Evolutionary conservation across 768 basidiomycete species (phyloP).

Genomic region (Amanita fuliginea): DNA sequence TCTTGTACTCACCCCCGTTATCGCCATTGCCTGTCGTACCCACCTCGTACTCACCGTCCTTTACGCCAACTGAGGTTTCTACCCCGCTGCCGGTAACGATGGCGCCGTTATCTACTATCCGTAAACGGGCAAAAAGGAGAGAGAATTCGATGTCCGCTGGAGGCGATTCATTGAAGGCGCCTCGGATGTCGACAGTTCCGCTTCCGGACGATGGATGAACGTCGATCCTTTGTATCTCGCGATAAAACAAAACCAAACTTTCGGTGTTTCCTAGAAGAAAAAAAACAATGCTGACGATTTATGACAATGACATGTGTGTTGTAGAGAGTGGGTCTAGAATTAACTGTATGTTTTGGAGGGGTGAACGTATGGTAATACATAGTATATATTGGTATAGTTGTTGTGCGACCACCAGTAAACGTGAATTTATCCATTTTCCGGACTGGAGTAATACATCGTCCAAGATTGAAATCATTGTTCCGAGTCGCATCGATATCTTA

Average conservation of each 20-base stretch:
- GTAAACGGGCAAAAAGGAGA: neutral
- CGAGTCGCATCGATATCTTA: no score
- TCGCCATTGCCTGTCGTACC: neutral
- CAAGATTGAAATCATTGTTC: no score
- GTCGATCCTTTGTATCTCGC: no score
- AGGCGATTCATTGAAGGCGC: neutral
- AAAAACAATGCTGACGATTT: neutral
- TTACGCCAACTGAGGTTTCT: neutral
- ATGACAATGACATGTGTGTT: no score
- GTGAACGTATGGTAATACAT: no score
- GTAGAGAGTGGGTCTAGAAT: no score
- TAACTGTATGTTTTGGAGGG: no score
- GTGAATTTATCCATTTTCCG: no score
- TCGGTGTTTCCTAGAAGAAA: neutral
- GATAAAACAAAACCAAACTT: neutral
- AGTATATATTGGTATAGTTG: no score
- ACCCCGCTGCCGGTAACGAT: neutral
- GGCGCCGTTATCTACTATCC: neutral
- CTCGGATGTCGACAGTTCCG: conserved; percentile 1
- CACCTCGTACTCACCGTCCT: neutral
- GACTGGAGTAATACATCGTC: no score
- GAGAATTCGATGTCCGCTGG: no score
- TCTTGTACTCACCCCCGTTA: neutral
- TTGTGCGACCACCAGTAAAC: no score
- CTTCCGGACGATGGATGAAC: neutral